A percentile compares a stretch with the other conserved stretches of the same genome.
phyloP scores from a whole-genome alignment of 371 early-diverging fungal genomes.

The Lichtheimia corymbifera region DNA sequence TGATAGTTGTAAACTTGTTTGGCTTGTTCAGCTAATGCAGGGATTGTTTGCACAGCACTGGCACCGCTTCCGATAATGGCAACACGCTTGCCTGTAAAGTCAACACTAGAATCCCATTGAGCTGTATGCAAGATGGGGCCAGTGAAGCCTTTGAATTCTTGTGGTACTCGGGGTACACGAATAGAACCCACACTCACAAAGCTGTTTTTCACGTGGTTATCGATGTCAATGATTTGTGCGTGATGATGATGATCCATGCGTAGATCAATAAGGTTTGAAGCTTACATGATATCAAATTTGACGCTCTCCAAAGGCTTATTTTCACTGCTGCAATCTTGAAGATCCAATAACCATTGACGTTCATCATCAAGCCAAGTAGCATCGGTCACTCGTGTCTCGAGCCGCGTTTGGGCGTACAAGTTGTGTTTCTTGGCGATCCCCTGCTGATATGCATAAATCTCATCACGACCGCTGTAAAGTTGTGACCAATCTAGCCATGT shows the following conservation, averaged over 20 bases:
- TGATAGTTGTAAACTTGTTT: slow-evolving; percentile 52
- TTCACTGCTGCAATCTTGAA: not conserved
- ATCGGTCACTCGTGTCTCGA: slow-evolving; percentile 30
- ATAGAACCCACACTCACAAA: slow-evolving; percentile 35
- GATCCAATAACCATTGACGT: slow-evolving; percentile 47
- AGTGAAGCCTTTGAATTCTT: slow-evolving; percentile 47
- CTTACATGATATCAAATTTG: slow-evolving; percentile 37
- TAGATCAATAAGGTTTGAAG: not conserved
- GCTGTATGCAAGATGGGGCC: slow-evolving; percentile 52
- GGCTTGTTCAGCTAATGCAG: slow-evolving; percentile 45
- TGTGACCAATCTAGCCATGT: slow-evolving; percentile 47
- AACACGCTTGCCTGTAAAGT: slow-evolving; percentile 49
- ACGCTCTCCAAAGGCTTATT: slow-evolving; percentile 8
- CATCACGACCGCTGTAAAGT: slow-evolving; percentile 37
- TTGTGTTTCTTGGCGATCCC: slow-evolving; percentile 47
- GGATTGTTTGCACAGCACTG: slow-evolving; percentile 57
- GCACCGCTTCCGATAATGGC: slow-evolving; percentile 58
- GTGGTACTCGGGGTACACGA: slow-evolving; percentile 51
- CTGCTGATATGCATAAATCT: slow-evolving; percentile 54
- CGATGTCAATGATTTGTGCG: not conserved
- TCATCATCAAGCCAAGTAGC: slow-evolving; percentile 9
- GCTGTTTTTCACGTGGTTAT: slow-evolving; percentile 3
- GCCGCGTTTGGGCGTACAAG: slow-evolving; percentile 47
- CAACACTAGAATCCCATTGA: slow-evolving; percentile 46
- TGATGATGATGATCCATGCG: not conserved